Base-by-base conservation (phyloP, 495 filamentous ascomycete genomes). In the Aspergillus homomorphus region DNA sequence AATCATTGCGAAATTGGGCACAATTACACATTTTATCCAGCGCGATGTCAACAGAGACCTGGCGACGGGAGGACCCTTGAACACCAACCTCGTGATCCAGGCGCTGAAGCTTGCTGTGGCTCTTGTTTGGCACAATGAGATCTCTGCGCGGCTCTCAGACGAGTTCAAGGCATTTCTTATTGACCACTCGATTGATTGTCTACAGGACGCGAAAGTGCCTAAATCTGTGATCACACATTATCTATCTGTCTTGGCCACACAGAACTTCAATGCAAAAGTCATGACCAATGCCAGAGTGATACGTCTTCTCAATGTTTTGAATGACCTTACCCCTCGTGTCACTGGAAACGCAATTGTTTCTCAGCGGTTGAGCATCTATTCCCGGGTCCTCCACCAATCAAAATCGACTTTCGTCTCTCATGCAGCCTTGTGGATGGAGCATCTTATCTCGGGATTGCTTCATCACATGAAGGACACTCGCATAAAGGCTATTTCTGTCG, bases 131-230 rank as follows among this genome's bases (percentile, higher is more conserved):
- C 86, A 88, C 26, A 77, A 82, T 5, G 78, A 80, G 4, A 79
- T 94, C 26, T 82, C 85, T 4, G 76, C 80, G 12, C 78, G 79
- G 8, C 69, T 97, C 21, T 79, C 87, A 4, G 84, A 89, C 44
- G 90, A 92, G 3, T 94, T 95, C 65, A 85, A 84, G 49, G 70
- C 81, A 16, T 96, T 90, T 66, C 77, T 96, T 26, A 72, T 96
- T 49, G 91, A 97, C 23, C 83, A 90, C 53, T 85, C 87, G 21
- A 89, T 94, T 54, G 77, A 78, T 33, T 82, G 81, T 24, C 81
- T 96, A 51, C 77, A 86, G 54, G 80, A 88, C 62, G 62, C 70
- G 3, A 80, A 82, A 44, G 76, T 81, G 16, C 84, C 92, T 0
- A 98, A 98, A 62, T 85, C 89, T 7, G 75, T 95, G 2, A 73